Evolutionary conservation across 805 yeast species (phyloP).

Genomic region (Clavispora fructus): DNA sequence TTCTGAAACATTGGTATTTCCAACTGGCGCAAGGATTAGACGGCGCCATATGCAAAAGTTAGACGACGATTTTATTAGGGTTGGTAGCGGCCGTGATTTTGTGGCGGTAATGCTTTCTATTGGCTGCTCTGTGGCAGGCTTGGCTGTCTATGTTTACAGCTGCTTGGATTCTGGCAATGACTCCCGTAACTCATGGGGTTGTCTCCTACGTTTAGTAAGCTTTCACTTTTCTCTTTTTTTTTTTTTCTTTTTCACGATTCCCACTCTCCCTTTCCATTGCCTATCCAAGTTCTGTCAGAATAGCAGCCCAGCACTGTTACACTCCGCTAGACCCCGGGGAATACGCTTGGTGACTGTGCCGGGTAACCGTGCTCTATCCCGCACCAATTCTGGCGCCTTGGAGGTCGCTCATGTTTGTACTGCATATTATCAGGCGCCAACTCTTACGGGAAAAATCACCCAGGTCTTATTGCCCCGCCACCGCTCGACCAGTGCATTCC

Average conservation of each 20-base stretch:
- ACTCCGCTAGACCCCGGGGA: background rate
- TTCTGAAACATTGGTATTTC: too few relatives aligned
- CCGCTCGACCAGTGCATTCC: background rate
- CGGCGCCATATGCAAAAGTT: too few relatives aligned
- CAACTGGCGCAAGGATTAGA: too few relatives aligned
- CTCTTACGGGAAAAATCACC: background rate
- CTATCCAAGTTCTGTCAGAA: background rate
- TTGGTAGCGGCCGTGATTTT: too few relatives aligned
- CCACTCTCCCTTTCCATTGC: background rate
- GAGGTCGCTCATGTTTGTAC: background rate
- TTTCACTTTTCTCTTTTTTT: background rate
- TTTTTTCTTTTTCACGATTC: background rate
- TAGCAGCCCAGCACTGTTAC: background rate
- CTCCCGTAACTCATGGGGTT: background rate
- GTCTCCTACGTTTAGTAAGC: background rate
- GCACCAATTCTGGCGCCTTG: too few relatives aligned
- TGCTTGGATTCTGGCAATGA: background rate
- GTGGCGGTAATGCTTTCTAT: background rate
- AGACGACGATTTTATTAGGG: too few relatives aligned
- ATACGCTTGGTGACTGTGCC: background rate
- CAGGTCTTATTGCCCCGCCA: background rate
- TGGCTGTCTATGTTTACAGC: background rate
- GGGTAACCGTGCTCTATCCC: background rate
- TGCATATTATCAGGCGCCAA: background rate
- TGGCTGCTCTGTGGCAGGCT: background rate